These are phyloP conservation scores for Clavispora carvajalis DNA, from an alignment of 805 yeast species.

Conservation along the genomic window DNA sequence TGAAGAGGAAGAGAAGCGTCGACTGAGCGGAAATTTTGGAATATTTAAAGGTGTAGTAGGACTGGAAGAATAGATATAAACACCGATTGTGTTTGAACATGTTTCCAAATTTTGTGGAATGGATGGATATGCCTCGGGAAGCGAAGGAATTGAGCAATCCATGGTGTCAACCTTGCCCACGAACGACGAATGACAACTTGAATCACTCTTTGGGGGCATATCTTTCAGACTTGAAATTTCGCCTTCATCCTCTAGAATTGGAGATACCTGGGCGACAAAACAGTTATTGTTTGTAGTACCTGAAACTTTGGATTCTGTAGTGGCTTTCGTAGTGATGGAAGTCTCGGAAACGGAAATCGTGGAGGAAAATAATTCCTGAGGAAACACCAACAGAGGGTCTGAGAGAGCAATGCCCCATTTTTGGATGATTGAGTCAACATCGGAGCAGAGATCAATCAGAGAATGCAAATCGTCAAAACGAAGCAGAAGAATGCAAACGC, in stretches of 20 bases:
- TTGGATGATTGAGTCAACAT: slow-evolving; percentile 28
- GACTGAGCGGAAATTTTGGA: not conserved
- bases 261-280: not conserved
- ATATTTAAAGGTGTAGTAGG: not conserved
- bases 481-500: not conserved
- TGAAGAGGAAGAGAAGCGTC: not conserved
- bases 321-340: not conserved
- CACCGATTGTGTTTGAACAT: not conserved
- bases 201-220: not conserved
- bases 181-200: too few relatives aligned
- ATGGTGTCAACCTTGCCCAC: too few relatives aligned
- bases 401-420: slow-evolving; percentile 41
- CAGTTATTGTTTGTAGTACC: not conserved
- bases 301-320: not conserved
- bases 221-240: not conserved
- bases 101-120: not conserved
- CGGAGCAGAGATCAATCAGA: slow-evolving; percentile 12
- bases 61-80: not conserved
- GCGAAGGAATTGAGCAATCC: not conserved
- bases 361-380: slow-evolving; percentile 32
- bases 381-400: slow-evolving; percentile 27
- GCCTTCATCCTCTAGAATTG: not conserved
- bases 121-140: not conserved
- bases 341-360: slow-evolving; percentile 18
- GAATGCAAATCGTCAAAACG: not conserved